These are phyloP conservation scores for Nitzschia palea DNA, from an alignment of 108 stramenopile genomes.

Conservation along the genomic window DNA sequence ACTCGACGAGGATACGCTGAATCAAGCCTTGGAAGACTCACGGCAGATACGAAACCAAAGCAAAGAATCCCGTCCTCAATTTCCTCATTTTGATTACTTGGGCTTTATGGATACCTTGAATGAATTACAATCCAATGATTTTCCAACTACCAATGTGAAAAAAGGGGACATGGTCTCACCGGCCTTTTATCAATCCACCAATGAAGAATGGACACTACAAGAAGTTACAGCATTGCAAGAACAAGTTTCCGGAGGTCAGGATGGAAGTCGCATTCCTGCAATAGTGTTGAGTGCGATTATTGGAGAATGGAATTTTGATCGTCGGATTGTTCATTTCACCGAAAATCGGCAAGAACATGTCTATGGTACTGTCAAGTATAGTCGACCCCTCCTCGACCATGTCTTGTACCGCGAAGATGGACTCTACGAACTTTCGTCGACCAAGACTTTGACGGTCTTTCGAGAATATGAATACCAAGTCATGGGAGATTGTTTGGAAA, in stretches of 20 bases:
- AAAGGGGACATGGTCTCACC: constrained; percentile 52
- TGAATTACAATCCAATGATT: constrained; percentile 9
- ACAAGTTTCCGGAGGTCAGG: constrained; percentile 27
- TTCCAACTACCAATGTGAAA: constrained; percentile 16
- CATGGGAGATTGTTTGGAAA: constrained; percentile 39
- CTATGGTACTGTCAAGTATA: constrained; percentile 26
- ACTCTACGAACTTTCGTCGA: constrained; percentile 45
- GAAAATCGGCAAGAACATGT: constrained; percentile 16
- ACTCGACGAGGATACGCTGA: constrained; percentile 13
- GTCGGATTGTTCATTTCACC: constrained; percentile 51
- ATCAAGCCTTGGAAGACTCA: constrained; percentile 37
- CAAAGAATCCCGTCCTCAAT: constrained; percentile 58
- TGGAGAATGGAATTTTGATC: constrained; percentile 60
- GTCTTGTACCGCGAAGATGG: constrained; percentile 71
- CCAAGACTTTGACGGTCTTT: constrained; percentile 61
- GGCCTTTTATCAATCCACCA: constrained; percentile 53
- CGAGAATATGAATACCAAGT: constrained; percentile 64
- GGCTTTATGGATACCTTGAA: constrained; percentile 60
- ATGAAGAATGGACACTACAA: constrained; percentile 28
- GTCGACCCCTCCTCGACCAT: constrained; percentile 20
- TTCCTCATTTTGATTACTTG: constrained; percentile 63
- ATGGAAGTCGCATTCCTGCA: constrained; percentile 39
- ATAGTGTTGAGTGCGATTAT: constrained; percentile 51
- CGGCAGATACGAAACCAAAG: constrained; percentile 42
- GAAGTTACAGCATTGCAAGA: constrained; percentile 28